Percentiles rank a stretch among this genome's conserved stretches.
Conservation (phyloP, 768 basidiomycete species). For the Lentinula sp. region DNA sequence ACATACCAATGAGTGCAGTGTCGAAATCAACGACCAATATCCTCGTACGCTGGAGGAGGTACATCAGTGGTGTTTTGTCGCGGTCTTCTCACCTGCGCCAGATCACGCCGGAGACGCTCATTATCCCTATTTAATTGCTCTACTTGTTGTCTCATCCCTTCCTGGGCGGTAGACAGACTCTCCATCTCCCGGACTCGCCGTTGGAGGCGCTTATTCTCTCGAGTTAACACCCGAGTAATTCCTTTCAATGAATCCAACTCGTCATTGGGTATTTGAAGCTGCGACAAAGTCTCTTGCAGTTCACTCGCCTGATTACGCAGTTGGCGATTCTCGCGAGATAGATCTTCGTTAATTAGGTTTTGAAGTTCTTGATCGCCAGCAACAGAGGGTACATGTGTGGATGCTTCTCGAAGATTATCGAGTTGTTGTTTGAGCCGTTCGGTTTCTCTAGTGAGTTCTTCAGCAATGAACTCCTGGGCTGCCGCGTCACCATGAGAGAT, state of each 20-base stretch:
- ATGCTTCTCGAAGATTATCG: constrained; percentile 6
- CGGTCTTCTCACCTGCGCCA: not conserved
- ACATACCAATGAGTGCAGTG: too few species aligned
- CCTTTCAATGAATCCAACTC: constrained; percentile 3
- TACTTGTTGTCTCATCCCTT: not conserved
- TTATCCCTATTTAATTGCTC: constrained; percentile 8
- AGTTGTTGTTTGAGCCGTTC: constrained; percentile 8
- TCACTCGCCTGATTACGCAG: constrained; percentile 6
- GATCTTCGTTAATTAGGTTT: constrained; percentile 11
- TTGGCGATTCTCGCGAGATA: constrained; percentile 10
- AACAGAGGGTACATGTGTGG: constrained; percentile 6
- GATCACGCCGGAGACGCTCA: constrained; percentile 4
- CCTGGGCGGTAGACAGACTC: not conserved
- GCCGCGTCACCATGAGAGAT: constrained; percentile 1
- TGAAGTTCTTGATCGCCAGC: constrained; percentile 10
- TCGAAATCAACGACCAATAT: not conserved
- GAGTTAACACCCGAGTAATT: not conserved
- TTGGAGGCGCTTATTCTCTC: constrained; percentile 8
- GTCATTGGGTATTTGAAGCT: constrained; percentile 2
- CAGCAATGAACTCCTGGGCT: constrained; percentile 7
- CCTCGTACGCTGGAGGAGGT: constrained; percentile 10
- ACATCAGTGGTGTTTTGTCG: constrained; percentile 4
- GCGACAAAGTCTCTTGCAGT: constrained; percentile 4
- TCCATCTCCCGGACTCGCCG: constrained; percentile 8
- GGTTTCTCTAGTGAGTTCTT: constrained; percentile 1